Evolutionary conservation across 345 rosid species (phyloP).

Genomic region (Passiflora organensis): DNA sequence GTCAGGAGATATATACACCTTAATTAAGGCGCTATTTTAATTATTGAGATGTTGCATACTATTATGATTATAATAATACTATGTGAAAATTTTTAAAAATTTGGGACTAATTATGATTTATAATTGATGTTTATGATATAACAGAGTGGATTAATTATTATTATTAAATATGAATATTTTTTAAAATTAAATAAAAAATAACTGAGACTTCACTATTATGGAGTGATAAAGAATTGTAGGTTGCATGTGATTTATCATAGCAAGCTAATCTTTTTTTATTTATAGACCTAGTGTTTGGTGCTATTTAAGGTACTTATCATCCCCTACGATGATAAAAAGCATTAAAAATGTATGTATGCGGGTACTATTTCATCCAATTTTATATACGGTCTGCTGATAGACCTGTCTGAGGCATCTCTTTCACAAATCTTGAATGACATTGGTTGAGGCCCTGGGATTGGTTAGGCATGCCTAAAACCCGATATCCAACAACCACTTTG

Average conservation of each 20-base stretch:
- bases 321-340: constrained; percentile 17
- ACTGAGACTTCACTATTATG: too few relatives aligned
- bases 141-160: too few relatives aligned
- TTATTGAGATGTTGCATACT: too few relatives aligned
- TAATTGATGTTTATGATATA: too few relatives aligned
- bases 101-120: too few relatives aligned
- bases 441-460: constrained; percentile 54
- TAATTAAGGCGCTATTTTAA: constrained; percentile 16
- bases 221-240: constrained; percentile 38
- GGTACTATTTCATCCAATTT: too few relatives aligned
- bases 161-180: too few relatives aligned
- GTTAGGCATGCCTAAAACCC: constrained; percentile 61
- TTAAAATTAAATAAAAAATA: too few relatives aligned
- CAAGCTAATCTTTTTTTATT: constrained; percentile 33
- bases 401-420: constrained; percentile 58
- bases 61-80: too few relatives aligned
- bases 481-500: constrained; percentile 39
- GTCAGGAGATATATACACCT: constrained; percentile 33
- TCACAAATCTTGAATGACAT: constrained; percentile 50
- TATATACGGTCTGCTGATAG: constrained; percentile 46
- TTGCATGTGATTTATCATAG: constrained; percentile 50
- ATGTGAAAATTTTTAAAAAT: too few relatives aligned
- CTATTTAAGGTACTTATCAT: constrained; percentile 31
- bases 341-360: not conserved
- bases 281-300: constrained; percentile 37